Evolutionary conservation across 257 asterid genomes (phyloP), one percentile per base, ranked within the genome.

Genomic region (Scutellaria barbata): DNA sequence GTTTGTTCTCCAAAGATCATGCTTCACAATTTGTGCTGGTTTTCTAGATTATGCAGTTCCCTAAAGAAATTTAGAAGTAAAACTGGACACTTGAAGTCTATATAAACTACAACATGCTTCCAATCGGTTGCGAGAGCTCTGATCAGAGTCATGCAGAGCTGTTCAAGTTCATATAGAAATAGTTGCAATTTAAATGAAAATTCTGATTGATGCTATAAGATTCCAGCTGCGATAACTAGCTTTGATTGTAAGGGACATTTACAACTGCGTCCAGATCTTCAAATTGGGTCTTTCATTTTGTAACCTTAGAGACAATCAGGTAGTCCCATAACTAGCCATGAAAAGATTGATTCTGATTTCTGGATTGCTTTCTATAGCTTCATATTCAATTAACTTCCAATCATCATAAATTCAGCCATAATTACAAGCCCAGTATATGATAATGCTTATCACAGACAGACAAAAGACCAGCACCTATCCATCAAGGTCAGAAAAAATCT

Each of bases 351-450:
- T 40, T 73, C 45, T 51, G 51, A 51, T 67, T 58, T 43, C 16
- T 58, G 74, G 46, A 2, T 30, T 55, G 17, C 63, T 57, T 57
- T 39, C 59, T 7, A 12, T 52, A 57, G 33, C 63, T 30, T 18
- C 72, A 76, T 39, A 13, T 56, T 67, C 52, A 54, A 20, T 18
- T 47, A 47, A 71, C 43, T 8, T 64, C 43, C 42, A 47, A 10
- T 37, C 70, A 16, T 66, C 60, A 55, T 52, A 30, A 37, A 37
- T 66, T 60, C 48, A 10, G n/a, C 41, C 66, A 70, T 35, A 42
- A 51, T 7, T 25, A 63, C 3, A 40, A 20, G 48, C 64, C 72
- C 37, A 42, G 66, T 30, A 30, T 60, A 52, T 20, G 53, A 30
- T 40, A 1, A 58, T 56, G 45, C 54, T 50, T 58, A 33, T 17